These are phyloP conservation scores for Sporothrix inflata DNA, from an alignment of 2,329 filamentous ascomycete genomes.

Conservation along the genomic window DNA sequence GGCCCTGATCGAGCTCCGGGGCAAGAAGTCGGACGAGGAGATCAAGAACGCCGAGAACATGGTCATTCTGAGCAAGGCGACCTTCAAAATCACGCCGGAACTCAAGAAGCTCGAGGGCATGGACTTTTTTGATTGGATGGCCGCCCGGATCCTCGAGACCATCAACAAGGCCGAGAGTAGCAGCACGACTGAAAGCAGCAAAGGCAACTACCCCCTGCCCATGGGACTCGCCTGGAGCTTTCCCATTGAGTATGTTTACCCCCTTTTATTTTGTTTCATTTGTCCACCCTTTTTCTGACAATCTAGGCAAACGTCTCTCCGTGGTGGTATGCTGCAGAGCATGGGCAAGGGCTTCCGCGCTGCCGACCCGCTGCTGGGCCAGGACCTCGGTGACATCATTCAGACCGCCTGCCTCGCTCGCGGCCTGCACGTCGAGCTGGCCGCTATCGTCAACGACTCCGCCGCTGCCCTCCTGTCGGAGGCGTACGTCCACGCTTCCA, in stretches of 20 bases:
- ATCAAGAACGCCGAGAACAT: neutral
- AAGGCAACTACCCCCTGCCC: constrained; percentile 51
- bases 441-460: constrained; percentile 68
- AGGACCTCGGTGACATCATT: constrained; percentile 64
- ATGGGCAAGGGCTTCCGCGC: constrained; percentile 71
- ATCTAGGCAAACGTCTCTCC: constrained; percentile 64
- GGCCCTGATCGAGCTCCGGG: constrained; percentile 63
- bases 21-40: constrained; percentile 44
- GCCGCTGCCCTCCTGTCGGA: constrained; percentile 68
- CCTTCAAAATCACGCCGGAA: constrained; percentile 59
- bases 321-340: constrained; percentile 59
- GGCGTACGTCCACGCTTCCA: constrained; percentile 61
- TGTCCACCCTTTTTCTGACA: neutral
- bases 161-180: constrained; percentile 50
- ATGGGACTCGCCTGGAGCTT: constrained; percentile 71
- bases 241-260: constrained; percentile 64
- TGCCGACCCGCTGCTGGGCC: constrained; percentile 58
- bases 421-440: constrained; percentile 59
- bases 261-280: constrained; percentile 2
- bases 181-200: constrained; percentile 35
- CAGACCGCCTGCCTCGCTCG: constrained; percentile 55
- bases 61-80: constrained; percentile 57
- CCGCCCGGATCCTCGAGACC: constrained; percentile 60
- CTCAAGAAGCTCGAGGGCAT: constrained; percentile 62
- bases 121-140: constrained; percentile 71